Conservation (phyloP, 345 rosid species). For the Salix dunnii region DNA sequence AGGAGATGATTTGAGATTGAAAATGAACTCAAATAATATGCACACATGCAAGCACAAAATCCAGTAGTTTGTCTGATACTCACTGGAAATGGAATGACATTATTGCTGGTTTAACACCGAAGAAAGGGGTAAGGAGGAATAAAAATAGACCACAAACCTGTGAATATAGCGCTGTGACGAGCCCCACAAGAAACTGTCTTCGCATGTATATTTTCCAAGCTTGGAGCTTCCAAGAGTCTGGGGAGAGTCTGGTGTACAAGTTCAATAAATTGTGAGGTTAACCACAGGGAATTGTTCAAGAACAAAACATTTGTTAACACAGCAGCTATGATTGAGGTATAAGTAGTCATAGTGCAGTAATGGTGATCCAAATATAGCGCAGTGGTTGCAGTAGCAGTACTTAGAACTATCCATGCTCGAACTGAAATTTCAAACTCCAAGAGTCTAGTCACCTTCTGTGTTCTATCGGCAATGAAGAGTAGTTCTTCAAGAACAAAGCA, state of each 20-base stretch:
- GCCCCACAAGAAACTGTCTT: conserved; percentile 88
- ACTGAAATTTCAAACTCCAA: conserved; percentile 34
- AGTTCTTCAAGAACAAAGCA: neutral
- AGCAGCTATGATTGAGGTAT: neutral
- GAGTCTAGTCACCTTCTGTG: conserved; percentile 39
- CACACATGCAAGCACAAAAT: no score
- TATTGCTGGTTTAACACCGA: neutral
- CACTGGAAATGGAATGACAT: neutral
- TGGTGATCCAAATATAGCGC: no score
- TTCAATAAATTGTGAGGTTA: conserved; percentile 20
- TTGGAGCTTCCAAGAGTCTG: conserved; percentile 79
- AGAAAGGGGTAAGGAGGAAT: neutral
- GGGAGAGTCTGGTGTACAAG: conserved; percentile 68
- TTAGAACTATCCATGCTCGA: no score
- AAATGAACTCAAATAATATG: no score
- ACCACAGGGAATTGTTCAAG: neutral
- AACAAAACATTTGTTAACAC: neutral
- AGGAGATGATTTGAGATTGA: neutral
- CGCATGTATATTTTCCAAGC: conserved; percentile 57
- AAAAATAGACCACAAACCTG: conserved; percentile 43
- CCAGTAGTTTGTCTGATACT: no score
- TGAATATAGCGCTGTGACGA: conserved; percentile 72
- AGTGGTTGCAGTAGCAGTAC: no score
- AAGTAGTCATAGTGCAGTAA: no score
- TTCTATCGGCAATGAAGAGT: conserved; percentile 33